A percentile compares a stretch with the other conserved stretches of the same genome.
Evolutionary conservation across 139 green algal species (phyloP).

Genomic region (Chlorella sp.): DNA sequence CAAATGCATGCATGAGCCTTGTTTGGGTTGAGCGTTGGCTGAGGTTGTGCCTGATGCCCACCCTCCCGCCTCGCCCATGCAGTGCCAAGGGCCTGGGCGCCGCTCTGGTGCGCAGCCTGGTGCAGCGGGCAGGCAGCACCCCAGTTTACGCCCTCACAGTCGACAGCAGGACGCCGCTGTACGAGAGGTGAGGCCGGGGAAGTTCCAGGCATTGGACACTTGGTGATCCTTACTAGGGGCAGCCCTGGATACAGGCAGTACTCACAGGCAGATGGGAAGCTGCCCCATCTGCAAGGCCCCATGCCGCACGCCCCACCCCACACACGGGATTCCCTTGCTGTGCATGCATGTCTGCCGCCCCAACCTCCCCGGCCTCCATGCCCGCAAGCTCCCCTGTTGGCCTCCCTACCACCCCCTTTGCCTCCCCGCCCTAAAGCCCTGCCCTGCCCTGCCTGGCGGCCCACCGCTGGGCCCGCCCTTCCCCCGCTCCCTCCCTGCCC

Average conservation of each 20-base stretch:
- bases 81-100: conserved; percentile 5
- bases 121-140: neutral
- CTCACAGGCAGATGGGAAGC: too few species aligned
- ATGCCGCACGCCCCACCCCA: too few species aligned
- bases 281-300: too few species aligned
- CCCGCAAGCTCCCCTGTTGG: neutral
- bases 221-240: too few species aligned
- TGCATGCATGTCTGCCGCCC: neutral
- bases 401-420: too few species aligned
- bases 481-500: neutral
- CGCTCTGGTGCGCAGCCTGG: neutral
- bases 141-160: conserved; percentile 10
- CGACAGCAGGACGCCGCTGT: neutral
- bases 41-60: neutral
- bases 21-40: too few species aligned
- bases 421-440: too few species aligned
- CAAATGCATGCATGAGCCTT: too few species aligned
- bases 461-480: too few species aligned
- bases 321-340: neutral
- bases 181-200: neutral
- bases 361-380: neutral
- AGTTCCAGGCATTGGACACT: too few species aligned
- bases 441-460: neutral
- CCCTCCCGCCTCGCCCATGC: neutral
- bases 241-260: too few species aligned